Evolutionary conservation across 75 land plant genomes (phyloP), one percentile per base, ranked within the genome.

Genomic region (Cunninghamia lanceolata): DNA sequence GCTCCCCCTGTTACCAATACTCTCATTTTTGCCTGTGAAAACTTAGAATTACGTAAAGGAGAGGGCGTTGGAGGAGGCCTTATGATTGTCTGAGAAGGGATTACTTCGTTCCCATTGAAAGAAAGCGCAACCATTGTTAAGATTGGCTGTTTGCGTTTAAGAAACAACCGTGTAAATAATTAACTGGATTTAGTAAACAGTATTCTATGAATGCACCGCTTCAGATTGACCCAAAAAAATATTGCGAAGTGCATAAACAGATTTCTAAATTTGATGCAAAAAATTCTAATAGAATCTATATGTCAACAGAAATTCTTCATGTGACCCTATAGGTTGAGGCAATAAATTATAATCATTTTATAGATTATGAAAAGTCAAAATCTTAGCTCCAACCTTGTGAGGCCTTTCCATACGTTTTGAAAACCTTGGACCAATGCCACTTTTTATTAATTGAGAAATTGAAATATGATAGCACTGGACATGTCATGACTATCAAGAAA

Each of bases 1-100:
- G 99, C 99, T 84, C 99, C 99, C 45, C 99, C 99, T 85, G 99
- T 98, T 28, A 98, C 93, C 90, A 98, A 88, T 52, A 98, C 93
- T 81, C 99, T 85, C 96, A 96, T 89, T 86, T 95, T 96, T 11
- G 95, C 84, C 99, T 93, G 93, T 30, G 93, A 93, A 88, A 94
- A 94, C 82, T 94, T 94, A 32, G 96, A 91, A 82, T 45, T 39
- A 9, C 96, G 87, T 87, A 94, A 71, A 34, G 96, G 96, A n/a
- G 96, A 94, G 59, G 96, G 96, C 15, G 85, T 85, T 7, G 96
- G 96, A 56, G 97, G 97, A 42, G 91, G 54, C 85, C 93, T 94
- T 21, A 91, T 82, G 14, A 80, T 79, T 9, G 78, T 56, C 19
- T 86, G 36, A 4, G 84, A 83, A 83, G 59, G 15, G 56, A 45